These are phyloP conservation scores for Dictyostelium discoideum DNA, from an alignment of 78 protist species.

Conservation along the genomic window dicty_2.7 NC_007088.5:5583501-5584000, in stretches of 20 bases:
- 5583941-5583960: constrained; percentile 82
- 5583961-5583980: constrained; percentile 77
- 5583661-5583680: neutral
- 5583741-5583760: too few relatives aligned
- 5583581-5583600: constrained; percentile 64
- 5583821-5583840: too few relatives aligned
- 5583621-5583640: constrained; percentile 32
- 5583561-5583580: constrained; percentile 34
- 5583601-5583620: constrained; percentile 80
- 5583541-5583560: constrained; percentile 46
- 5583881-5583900: constrained; percentile 89
- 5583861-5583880: constrained; percentile 86
- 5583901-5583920: constrained; percentile 90
- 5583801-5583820: neutral
- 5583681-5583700: neutral
- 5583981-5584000: constrained; percentile 83
- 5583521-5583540: constrained; percentile 44
- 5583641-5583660: neutral
- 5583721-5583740: neutral
- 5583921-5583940: constrained; percentile 87
- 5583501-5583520: neutral
- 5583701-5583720: neutral
- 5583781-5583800: too few relatives aligned
- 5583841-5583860: constrained; percentile 90
- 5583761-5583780: too few relatives aligned